phyloP scores from a whole-genome alignment of 192 early-diverging fungal species.

The Backusella macrospora region DNA sequence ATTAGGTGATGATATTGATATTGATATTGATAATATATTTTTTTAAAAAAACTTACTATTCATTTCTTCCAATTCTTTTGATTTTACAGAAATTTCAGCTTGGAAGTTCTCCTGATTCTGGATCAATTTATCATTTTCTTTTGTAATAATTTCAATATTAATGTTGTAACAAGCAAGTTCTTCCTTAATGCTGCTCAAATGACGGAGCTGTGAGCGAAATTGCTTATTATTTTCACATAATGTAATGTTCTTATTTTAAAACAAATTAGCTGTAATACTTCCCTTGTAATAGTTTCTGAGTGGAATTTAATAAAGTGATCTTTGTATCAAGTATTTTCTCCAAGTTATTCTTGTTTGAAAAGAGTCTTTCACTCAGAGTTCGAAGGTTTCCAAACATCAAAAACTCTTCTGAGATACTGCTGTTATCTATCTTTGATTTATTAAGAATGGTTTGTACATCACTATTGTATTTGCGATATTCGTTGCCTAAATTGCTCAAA shows the following conservation, averaged over 20 bases:
- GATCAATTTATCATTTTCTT: neutral
- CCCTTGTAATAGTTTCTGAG: neutral
- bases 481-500: neutral
- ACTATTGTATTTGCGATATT: neutral
- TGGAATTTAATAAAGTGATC: neutral
- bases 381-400: neutral
- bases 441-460: neutral
- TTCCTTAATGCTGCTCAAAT: neutral
- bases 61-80: neutral
- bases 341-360: neutral
- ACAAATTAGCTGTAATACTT: neutral
- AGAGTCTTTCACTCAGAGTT: neutral
- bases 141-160: neutral
- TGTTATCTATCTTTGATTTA: neutral
- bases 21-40: too few relatives aligned
- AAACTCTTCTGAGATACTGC: neutral
- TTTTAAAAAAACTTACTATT: conserved; percentile 1
- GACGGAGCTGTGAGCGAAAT: neutral
- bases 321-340: neutral
- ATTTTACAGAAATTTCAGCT: neutral
- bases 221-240: conserved; percentile 1
- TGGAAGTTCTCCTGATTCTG: neutral
- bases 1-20: neutral
- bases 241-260: neutral
- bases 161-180: neutral